Evolutionary conservation across 1,284 basidiomycete genomes (phyloP).

Genomic region (Sphaerobolus stellatus): DNA sequence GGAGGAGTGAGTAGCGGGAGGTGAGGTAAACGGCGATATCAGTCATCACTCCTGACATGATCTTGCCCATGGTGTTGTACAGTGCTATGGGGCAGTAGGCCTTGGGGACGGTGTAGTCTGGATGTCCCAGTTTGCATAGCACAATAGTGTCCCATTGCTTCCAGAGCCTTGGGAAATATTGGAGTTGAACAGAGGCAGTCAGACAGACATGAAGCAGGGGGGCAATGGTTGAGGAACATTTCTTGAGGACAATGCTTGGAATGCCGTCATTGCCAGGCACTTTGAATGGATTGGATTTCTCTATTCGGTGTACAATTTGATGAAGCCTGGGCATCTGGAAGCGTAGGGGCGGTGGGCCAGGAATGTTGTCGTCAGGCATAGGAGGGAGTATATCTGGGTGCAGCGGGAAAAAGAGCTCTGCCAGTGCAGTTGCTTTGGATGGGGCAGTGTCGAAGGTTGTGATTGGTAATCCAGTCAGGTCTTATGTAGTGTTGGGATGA

Average conservation of each 20-base stretch:
- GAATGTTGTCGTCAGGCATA: too few species aligned
- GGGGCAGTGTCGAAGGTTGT: too few species aligned
- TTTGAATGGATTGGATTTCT: not conserved
- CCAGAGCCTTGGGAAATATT: not conserved
- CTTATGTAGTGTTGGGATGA: too few species aligned
- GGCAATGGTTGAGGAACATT: not conserved
- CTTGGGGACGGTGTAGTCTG: constrained; percentile 13
- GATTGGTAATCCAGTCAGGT: too few species aligned
- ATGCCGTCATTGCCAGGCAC: not conserved
- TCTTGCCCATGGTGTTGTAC: constrained; percentile 13
- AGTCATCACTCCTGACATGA: constrained; percentile 11
- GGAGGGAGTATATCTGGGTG: too few species aligned
- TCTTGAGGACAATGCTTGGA: not conserved
- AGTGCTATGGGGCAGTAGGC: constrained; percentile 17
- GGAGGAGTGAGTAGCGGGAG: constrained; percentile 2
- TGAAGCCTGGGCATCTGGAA: too few species aligned
- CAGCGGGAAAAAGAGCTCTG: too few species aligned
- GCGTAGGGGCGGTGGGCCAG: too few species aligned
- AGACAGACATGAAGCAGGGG: not conserved
- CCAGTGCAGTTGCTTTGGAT: too few species aligned
- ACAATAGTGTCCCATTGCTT: constrained; percentile 3
- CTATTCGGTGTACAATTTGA: too few species aligned
- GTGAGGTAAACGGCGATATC: not conserved
- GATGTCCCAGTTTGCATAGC: constrained; percentile 14
- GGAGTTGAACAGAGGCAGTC: not conserved